These are phyloP conservation scores for Geosmithia morbida DNA, from an alignment of 2,329 filamentous ascomycete species.

Conservation along the genomic window DNA sequence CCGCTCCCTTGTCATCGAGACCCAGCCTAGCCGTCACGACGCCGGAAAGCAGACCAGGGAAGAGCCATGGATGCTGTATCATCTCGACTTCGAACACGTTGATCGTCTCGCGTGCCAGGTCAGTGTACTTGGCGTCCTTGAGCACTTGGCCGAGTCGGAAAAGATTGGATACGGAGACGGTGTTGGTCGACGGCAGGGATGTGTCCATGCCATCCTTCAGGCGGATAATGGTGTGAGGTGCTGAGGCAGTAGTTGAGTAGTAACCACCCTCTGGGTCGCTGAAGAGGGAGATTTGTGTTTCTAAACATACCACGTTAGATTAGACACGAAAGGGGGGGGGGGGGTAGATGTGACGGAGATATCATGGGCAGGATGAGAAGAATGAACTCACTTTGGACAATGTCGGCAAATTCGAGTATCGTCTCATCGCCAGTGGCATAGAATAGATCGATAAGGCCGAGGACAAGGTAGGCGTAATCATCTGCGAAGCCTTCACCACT, in stretches of 20 bases:
- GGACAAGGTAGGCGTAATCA: conserved; percentile 83
- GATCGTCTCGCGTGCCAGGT: conserved; percentile 57
- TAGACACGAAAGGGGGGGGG: too few relatives aligned
- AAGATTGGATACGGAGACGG: conserved; percentile 74
- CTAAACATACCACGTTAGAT: conserved; percentile 18
- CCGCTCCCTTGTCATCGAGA: conserved; percentile 23
- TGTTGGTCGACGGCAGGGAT: conserved; percentile 79
- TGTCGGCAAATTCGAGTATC: conserved; percentile 69
- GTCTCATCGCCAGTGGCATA: conserved; percentile 64
- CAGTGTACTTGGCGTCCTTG: conserved; percentile 47
- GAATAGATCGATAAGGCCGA: conserved; percentile 72
- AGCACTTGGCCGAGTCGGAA: conserved; percentile 63
- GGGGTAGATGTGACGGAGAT: too few relatives aligned
- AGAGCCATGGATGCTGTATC: conserved; percentile 85
- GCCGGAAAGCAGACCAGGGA: conserved; percentile 62
- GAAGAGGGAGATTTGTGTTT: conserved; percentile 62
- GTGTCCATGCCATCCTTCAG: conserved; percentile 95
- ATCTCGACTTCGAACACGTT: conserved; percentile 84
- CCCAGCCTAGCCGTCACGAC: conserved; percentile 66
- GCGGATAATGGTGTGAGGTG: conserved; percentile 62
- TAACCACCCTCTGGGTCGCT: conserved; percentile 59
- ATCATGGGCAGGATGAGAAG: too few relatives aligned
- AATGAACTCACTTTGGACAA: conserved; percentile 50
- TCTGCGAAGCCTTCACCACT: conserved; percentile 70
- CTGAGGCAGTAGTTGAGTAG: conserved; percentile 52